A percentile compares a stretch with the other conserved stretches of the same genome.
Conservation (phyloP, 2,329 filamentous ascomycete genomes). For the Diaporthe citriasiana region DNA sequence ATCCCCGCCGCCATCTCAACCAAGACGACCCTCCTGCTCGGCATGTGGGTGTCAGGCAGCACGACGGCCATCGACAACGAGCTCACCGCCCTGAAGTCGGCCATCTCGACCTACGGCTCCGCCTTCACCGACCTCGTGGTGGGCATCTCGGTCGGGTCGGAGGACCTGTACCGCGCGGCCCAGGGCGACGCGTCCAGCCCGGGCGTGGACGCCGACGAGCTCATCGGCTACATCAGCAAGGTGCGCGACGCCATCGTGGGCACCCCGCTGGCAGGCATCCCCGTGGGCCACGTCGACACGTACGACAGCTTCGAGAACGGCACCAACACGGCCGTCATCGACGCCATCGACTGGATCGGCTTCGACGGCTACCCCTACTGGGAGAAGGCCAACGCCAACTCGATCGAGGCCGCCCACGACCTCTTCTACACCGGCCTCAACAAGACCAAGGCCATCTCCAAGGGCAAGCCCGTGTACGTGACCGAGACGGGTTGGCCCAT, state of each 20-base stretch:
- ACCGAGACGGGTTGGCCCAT: conserved; percentile 43
- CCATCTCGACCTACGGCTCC: conserved; percentile 66
- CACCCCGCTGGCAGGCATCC: conserved; percentile 54
- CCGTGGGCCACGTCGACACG: conserved; percentile 78
- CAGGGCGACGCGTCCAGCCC: conserved; percentile 68
- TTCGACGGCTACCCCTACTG: conserved; percentile 78
- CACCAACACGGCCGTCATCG: conserved; percentile 71
- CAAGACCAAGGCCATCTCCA: conserved; percentile 59
- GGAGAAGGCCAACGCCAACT: conserved; percentile 68
- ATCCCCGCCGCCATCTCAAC: conserved; percentile 78
- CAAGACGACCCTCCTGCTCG: conserved; percentile 71
- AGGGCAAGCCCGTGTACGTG: conserved; percentile 43
- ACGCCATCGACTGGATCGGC: conserved; percentile 75
- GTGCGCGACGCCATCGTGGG: conserved; percentile 62
- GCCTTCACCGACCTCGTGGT: conserved; percentile 70
- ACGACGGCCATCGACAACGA: conserved; percentile 69
- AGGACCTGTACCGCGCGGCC: conserved; percentile 75
- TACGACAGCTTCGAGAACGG: conserved; percentile 74
- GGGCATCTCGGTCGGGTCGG: conserved; percentile 75
- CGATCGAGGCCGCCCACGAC: conserved; percentile 66
- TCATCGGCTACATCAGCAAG: conserved; percentile 74
- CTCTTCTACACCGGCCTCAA: conserved; percentile 68
- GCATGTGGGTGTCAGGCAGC: conserved; percentile 75
- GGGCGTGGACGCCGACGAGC: conserved; percentile 69
- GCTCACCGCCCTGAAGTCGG: conserved; percentile 71